Evolutionary conservation across 768 basidiomycete species (phyloP), one percentile per base, ranked within the genome.

Genomic region (Tulasnella sp.): DNA sequence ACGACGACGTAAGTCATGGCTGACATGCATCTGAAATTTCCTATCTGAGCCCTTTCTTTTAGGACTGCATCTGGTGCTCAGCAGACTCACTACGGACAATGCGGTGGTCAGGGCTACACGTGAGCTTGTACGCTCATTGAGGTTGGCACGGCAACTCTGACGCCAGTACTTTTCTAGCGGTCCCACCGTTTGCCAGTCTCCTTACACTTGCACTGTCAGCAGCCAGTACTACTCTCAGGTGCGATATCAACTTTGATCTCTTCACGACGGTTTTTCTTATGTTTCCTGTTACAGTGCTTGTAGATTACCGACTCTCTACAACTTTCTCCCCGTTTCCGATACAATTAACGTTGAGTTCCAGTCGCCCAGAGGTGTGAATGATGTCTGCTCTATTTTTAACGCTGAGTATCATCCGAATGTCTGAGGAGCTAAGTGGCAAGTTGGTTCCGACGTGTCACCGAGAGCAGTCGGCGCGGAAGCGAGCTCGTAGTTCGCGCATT

Each of bases 41-140:
- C 5, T 22, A 59, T 59, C 32, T 29, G 22, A 4, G 32, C 32
- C 29, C 22, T 22, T 59, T 22, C 5, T 59, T 59, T 26, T 32
- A 72, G 63, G 4, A 26, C 59, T 9, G 19, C 71, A 9, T 64
- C 71, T 22, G 62, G 37, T 22, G 64, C 71, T 34, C 40, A 40
- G 16, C 41, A 35, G 22, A 70, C 69, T 1, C 47, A 63, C 62
- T 72, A 66, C 34, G 62, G 62, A 32, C 71, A 72, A 37, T 72
- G 71, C n/a, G 71, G 67, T 39, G 67, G 67, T 14, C 35, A 39
- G n/a, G 29, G 39, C 8, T 32, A 39, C 39, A 41, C 29, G 29
- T 32, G n/a, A n/a, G 3, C 36, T 22, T 37, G 6, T 41, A 29
- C n/a, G n/a, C 11, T 22, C 26, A n/a, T 1, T 37, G 5, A 22